Evolutionary conservation across 768 basidiomycete species (phyloP), one percentile per base, ranked within the genome.

Genomic region (Auricularia heimuer): DNA sequence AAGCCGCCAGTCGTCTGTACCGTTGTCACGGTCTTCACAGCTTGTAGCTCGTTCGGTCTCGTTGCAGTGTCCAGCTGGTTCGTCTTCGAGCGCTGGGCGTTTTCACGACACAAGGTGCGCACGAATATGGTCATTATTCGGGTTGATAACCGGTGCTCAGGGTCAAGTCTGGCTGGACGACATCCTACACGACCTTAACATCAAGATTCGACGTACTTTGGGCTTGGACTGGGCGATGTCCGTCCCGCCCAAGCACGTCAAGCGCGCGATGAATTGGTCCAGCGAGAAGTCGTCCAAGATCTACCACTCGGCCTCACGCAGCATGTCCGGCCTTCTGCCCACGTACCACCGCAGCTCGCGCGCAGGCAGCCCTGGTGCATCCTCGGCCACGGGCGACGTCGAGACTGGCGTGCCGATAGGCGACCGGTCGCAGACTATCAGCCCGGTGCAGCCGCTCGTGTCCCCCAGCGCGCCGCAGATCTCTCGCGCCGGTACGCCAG

Each of bases 11-110:
- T 86, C 44, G 89, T 88, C 1, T 86, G 84, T 29, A 85, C 83
- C 0, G 79, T 91, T 65, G 90, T 89, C 18, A 87, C 90, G 6
- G 84, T 92, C 39, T 83, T 92, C 68, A 92, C 89, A 39, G 80
- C 85, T 3, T 84, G 87, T 72, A 89, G 87, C 12, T 86, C 83
- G 11, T 86, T 88, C 68, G 88, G 87, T 60, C 81, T 89, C 11
- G 76, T 81, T 10, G 87, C 88, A 3, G 88, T 89, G 6, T 88
- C 87, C 0, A 75, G 82, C 1, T 90, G 88, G 88, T 88, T 89
- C 70, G 83, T 85, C 12, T 85, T 83, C 3, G 88, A 90, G 71
- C 82, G 84, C 10, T 86, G 82, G 80, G 80, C 83, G 14, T 89
- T 84, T 74, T 74, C 78, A 29, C 79, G 81, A 10, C 84, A 89